Evolutionary conservation across 192 early-diverging fungal species (phyloP).

Genomic region (Backusella luteola): DNA sequence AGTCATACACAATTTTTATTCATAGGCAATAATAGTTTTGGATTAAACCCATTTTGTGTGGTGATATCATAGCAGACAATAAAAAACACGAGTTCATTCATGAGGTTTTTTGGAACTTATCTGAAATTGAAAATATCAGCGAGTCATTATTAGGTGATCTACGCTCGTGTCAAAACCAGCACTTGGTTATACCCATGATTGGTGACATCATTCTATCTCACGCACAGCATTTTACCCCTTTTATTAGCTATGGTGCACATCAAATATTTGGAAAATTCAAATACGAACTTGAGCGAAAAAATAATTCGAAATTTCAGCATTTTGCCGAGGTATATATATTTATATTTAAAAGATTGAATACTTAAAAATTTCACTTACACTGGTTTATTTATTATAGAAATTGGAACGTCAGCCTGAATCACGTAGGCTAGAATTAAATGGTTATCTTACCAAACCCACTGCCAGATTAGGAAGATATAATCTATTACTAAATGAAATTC

Average conservation of each 20-base stretch:
- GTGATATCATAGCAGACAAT: slow-evolving; percentile 64
- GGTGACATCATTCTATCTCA: slow-evolving; percentile 82
- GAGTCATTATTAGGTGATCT: slow-evolving; percentile 57
- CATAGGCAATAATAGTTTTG: slow-evolving; percentile 42
- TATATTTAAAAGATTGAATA: background rate
- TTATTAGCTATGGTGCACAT: slow-evolving; percentile 84
- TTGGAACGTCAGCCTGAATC: slow-evolving; percentile 76
- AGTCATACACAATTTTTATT: background rate
- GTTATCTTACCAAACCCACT: slow-evolving; percentile 84
- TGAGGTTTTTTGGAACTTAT: slow-evolving; percentile 77
- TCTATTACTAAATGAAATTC: slow-evolving; percentile 1
- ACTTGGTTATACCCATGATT: slow-evolving; percentile 69
- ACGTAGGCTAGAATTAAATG: slow-evolving; percentile 79
- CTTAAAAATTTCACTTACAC: slow-evolving; percentile 35
- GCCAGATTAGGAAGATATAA: slow-evolving; percentile 63
- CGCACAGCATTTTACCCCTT: slow-evolving; percentile 70
- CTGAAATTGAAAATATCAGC: slow-evolving; percentile 64
- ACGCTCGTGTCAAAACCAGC: slow-evolving; percentile 60
- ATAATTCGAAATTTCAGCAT: slow-evolving; percentile 62
- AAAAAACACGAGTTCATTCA: slow-evolving; percentile 74
- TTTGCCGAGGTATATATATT: slow-evolving; percentile 66
- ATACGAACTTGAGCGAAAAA: slow-evolving; percentile 76
- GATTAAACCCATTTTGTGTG: slow-evolving; percentile 61
- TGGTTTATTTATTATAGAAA: slow-evolving; percentile 45
- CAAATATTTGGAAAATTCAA: slow-evolving; percentile 80